phyloP scores from a whole-genome alignment of 2,329 filamentous ascomycete species.

The Ophiostoma australiae region DNA sequence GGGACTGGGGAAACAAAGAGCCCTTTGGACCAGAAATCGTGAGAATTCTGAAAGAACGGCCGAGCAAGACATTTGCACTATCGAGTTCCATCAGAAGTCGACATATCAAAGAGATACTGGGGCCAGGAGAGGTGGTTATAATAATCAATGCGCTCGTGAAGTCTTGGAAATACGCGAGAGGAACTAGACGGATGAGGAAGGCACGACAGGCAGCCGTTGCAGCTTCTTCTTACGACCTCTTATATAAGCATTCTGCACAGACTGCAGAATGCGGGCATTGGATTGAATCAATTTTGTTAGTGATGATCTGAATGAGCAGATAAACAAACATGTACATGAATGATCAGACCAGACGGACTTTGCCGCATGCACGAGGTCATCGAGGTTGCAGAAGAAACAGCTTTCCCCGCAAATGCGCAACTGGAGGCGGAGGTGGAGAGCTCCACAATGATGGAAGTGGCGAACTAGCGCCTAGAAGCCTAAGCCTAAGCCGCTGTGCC shows the following conservation, averaged over 20 bases:
- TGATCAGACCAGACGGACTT: background rate
- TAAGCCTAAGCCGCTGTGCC: background rate
- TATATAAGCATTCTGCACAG: background rate
- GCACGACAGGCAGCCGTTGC: no score
- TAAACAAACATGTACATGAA: no score
- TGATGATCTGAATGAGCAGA: no score
- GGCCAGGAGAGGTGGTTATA: background rate
- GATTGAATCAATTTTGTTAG: no score
- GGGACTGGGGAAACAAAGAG: conserved; percentile 1
- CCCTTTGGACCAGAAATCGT: background rate
- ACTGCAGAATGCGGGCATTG: background rate
- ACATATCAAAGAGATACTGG: background rate
- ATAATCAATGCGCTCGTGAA: background rate
- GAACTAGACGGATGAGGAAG: background rate
- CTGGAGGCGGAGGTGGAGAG: background rate
- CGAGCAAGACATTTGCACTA: conserved; percentile 6
- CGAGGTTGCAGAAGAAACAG: background rate
- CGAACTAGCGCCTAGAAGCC: background rate
- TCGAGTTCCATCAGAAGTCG: background rate
- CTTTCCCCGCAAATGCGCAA: conserved; percentile 1
- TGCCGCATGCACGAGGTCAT: background rate
- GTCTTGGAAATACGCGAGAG: background rate
- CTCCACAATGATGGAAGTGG: conserved; percentile 3
- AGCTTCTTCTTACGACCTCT: background rate
- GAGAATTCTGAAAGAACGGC: background rate